Conservation (phyloP, 2,329 filamentous ascomycete species). For the Phyllosticta ampelicida region DNA sequence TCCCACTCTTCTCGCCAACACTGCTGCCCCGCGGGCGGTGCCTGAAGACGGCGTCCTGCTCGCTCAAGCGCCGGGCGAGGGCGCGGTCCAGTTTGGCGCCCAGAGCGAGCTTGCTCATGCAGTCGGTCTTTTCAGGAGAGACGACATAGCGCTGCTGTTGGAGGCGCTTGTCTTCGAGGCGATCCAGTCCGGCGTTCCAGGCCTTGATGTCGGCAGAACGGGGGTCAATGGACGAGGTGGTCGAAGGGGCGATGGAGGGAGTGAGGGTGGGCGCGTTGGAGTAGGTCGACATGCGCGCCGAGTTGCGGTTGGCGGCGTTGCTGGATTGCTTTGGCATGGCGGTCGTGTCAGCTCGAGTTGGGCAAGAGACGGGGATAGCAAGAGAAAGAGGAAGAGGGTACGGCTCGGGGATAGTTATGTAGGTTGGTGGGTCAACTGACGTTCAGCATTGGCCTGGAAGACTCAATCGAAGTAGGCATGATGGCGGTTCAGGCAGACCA, state of each 20-base stretch:
- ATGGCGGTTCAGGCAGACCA: neutral
- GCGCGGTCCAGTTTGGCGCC: constrained; percentile 86
- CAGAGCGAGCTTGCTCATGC: constrained; percentile 75
- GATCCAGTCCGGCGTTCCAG: constrained; percentile 69
- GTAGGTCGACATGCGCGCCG: constrained; percentile 40
- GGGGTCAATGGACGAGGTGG: constrained; percentile 31
- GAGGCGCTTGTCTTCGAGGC: constrained; percentile 83
- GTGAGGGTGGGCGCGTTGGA: constrained; percentile 40
- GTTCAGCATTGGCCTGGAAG: constrained; percentile 30
- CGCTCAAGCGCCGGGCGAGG: constrained; percentile 71
- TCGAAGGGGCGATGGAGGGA: constrained; percentile 38
- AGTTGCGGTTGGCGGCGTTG: constrained; percentile 20
- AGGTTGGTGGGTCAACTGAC: constrained; percentile 23
- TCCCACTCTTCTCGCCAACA: constrained; percentile 11
- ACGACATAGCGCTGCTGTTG: constrained; percentile 71
- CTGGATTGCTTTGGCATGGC: constrained; percentile 15
- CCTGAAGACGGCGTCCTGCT: constrained; percentile 77
- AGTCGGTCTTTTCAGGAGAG: constrained; percentile 67
- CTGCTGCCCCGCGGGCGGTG: constrained; percentile 2
- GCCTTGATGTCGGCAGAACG: constrained; percentile 57
- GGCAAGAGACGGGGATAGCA: constrained; percentile 7
- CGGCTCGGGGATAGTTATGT: constrained; percentile 5
- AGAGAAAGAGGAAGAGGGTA: constrained; percentile 21
- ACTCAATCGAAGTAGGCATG: constrained; percentile 31
- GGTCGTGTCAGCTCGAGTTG: neutral